Conservation (phyloP, 148 eudicot species). For the Mesembryanthemum crystallinum region DNA sequence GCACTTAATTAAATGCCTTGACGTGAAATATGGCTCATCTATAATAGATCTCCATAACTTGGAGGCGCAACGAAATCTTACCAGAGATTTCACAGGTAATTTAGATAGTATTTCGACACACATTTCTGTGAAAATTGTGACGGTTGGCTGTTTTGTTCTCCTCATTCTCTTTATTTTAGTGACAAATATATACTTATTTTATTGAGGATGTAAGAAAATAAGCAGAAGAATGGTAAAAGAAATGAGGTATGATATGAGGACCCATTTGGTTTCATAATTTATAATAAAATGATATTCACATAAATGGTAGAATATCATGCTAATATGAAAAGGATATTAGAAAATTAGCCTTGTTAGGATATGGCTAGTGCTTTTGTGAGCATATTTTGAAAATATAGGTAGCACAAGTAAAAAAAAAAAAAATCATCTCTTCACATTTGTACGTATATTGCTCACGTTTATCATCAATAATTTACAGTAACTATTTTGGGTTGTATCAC, state of each 20-base stretch:
- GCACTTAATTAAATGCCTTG: not conserved
- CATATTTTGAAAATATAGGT: not conserved
- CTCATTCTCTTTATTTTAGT: slow-evolving; percentile 11
- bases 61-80: slow-evolving; percentile 14
- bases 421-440: not conserved
- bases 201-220: not conserved
- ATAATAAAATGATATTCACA: not conserved
- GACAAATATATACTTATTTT: no score
- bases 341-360: no score
- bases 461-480: not conserved
- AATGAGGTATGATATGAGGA: not conserved
- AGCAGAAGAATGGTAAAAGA: not conserved
- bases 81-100: not conserved
- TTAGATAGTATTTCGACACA: slow-evolving; percentile 8
- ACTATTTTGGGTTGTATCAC: no score
- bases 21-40: not conserved
- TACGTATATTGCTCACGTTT: not conserved
- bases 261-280: not conserved
- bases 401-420: not conserved
- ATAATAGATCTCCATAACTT: slow-evolving; percentile 19
- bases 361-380: not conserved
- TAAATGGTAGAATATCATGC: slow-evolving; percentile 4
- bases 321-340: not conserved
- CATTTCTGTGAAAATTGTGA: slow-evolving; percentile 9
- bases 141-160: not conserved